Base-by-base conservation (phyloP, 2,329 filamentous ascomycete genomes). In the Fusarium sp. region DNA sequence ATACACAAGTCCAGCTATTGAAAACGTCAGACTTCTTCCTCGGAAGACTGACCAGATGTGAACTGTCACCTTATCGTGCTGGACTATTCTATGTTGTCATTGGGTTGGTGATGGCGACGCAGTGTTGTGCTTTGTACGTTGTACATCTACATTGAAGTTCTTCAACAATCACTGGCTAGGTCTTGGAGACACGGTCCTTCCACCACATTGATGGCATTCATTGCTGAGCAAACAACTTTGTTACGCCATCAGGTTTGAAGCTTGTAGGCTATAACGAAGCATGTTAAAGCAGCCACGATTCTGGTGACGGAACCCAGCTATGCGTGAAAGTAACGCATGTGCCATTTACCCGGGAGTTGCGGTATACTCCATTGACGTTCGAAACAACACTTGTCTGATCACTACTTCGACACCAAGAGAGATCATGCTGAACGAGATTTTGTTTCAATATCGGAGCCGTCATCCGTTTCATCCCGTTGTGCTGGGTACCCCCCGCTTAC, bases 231-330 rank as follows among this genome's bases (percentile, higher is more conserved):
- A 58, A 23, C 24, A 38, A 50, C 38, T 42, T 24, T 48, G 55
- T 50, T 60, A 62, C 51, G 51, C 57, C 56, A 67, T 53, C 59
- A 56, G 50, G 47, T 53, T 54, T 54, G 56, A 64, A 58, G 51
- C 46, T 34, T 49, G 14, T n/a, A 14, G 10, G n/a, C 14, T n/a
- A 32, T 24, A 30, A 17, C 38, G 21, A 62, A 56, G 12, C 19
- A 23, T 46, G 26, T 39, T 20, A 26, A 19, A 43, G 53, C 24
- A 63, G 44, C 40, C 47, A 55, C 68, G 49, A 47, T 44, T 52
- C 47, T 53, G 50, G 20, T 38, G 30, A 51, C n/a, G 39, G n/a
- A 39, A 47, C 47, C 60, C 21, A 19, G 21, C 43, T 58, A 21
- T 51, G 19, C 23, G 39, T 52, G 21, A 36, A 47, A 46, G 56